These are phyloP conservation scores for Ophiostoma angusticollis DNA, from an alignment of 2,329 filamentous ascomycete genomes.

Conservation along the genomic window DNA sequence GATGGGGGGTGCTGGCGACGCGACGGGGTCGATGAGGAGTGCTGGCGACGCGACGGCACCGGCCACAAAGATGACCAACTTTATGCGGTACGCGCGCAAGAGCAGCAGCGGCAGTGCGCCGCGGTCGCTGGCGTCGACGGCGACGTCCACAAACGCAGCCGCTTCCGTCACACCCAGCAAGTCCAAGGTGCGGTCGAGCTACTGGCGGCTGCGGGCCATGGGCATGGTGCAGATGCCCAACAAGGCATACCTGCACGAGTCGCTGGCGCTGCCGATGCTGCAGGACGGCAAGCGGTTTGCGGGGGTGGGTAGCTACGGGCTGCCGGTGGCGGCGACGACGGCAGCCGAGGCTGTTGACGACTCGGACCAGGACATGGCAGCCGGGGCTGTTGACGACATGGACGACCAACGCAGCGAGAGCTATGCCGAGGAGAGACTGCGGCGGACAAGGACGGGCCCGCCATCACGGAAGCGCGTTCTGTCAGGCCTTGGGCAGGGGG, in stretches of 20 bases:
- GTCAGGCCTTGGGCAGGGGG: background rate
- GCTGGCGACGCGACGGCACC: background rate
- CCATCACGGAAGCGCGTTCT: conserved; percentile 8
- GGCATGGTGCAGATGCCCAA: conserved; percentile 21
- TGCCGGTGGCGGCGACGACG: conserved; percentile 13
- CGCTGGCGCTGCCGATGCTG: conserved; percentile 29
- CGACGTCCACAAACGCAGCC: background rate
- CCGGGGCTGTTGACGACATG: background rate
- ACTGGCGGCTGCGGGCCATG: conserved; percentile 36
- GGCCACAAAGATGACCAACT: conserved; percentile 11
- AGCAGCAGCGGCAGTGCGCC: background rate
- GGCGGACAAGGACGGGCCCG: background rate
- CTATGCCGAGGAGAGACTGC: conserved; percentile 7
- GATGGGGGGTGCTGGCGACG: background rate
- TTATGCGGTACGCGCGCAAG: conserved; percentile 11
- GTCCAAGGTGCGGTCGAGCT: conserved; percentile 11
- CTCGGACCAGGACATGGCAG: background rate
- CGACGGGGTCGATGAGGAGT: background rate
- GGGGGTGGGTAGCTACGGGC: conserved; percentile 25
- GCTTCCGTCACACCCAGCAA: background rate
- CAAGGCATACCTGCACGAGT: conserved; percentile 29
- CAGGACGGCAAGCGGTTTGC: conserved; percentile 26
- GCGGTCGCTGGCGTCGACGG: background rate
- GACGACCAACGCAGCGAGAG: background rate
- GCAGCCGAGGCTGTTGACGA: too few species aligned